Conservation (phyloP, 129 eudicot species). For the Flaveria trinervia region DNA sequence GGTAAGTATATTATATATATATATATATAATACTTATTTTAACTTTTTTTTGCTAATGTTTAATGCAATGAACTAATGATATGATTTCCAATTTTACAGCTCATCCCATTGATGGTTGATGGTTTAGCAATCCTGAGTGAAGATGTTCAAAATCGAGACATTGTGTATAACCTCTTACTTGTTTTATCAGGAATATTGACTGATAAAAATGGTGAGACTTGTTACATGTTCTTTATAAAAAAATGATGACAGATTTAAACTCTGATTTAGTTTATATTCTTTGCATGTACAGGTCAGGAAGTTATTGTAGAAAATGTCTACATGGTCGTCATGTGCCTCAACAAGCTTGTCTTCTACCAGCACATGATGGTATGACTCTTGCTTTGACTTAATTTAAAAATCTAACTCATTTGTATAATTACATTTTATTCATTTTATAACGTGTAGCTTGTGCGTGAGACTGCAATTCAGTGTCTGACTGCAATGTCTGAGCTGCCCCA, state of each 20-base stretch:
- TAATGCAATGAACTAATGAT: slow-evolving; percentile 5
- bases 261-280: slow-evolving; percentile 19
- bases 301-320: slow-evolving; percentile 63
- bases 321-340: slow-evolving; percentile 52
- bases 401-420: neutral
- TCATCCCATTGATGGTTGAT: slow-evolving; percentile 66
- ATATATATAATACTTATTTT: neutral
- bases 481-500: slow-evolving; percentile 79
- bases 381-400: neutral
- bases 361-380: slow-evolving; percentile 69
- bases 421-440: slow-evolving; percentile 1
- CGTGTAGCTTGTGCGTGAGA: slow-evolving; percentile 78
- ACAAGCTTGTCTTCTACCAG: slow-evolving; percentile 55
- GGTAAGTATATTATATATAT: slow-evolving; percentile 37
- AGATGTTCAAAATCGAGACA: slow-evolving; percentile 64
- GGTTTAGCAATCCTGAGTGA: slow-evolving; percentile 59
- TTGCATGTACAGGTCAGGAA: slow-evolving; percentile 57
- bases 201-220: slow-evolving; percentile 71
- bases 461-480: slow-evolving; percentile 83
- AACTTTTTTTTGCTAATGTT: slow-evolving; percentile 3
- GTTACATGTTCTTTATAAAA: neutral
- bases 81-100: slow-evolving; percentile 46
- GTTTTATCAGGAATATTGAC: slow-evolving; percentile 76
- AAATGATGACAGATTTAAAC: neutral
- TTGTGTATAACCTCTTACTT: slow-evolving; percentile 63